A percentile compares a stretch with the other conserved stretches of the same genome.
Conservation (phyloP, 2,329 filamentous ascomycete genomes). For the Neopestalotiopsis rosae region DNA sequence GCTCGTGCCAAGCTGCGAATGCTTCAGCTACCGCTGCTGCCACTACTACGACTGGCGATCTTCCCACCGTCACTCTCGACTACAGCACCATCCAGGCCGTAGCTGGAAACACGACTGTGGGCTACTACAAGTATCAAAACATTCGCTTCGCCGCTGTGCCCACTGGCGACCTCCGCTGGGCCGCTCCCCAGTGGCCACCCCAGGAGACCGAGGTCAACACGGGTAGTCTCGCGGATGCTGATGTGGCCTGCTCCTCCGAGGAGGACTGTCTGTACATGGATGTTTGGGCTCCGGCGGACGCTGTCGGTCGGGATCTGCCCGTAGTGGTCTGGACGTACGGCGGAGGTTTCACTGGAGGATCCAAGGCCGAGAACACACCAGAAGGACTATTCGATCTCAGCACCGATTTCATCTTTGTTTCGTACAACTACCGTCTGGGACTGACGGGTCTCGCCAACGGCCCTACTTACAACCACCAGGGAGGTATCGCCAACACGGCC, state of each 20-base stretch:
- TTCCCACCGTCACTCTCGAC: conserved; percentile 32
- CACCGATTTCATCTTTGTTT: conserved; percentile 37
- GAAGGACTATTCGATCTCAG: conserved; percentile 39
- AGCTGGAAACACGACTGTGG: conserved; percentile 28
- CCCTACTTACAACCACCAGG: conserved; percentile 33
- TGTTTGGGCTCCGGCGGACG: conserved; percentile 13
- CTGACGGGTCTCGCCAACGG: conserved; percentile 38
- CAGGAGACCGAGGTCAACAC: conserved; percentile 38
- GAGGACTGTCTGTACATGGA: conserved; percentile 16
- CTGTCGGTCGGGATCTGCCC: background rate
- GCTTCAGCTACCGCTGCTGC: background rate
- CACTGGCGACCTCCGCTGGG: conserved; percentile 38
- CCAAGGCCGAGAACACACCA: conserved; percentile 33
- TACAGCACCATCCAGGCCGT: conserved; percentile 33
- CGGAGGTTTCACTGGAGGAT: conserved; percentile 18
- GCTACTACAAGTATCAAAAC: conserved; percentile 42
- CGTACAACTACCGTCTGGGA: conserved; percentile 41
- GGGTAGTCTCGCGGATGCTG: conserved; percentile 35
- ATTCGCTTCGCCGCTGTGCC: conserved; percentile 41
- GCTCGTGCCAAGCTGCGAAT: conserved; percentile 2
- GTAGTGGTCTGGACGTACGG: conserved; percentile 17
- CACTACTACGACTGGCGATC: conserved; percentile 3
- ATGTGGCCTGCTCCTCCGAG: conserved; percentile 34
- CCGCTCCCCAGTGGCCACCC: conserved; percentile 39
- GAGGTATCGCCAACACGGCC: conserved; percentile 23